Conservation (phyloP, 2,329 filamentous ascomycete genomes). For the Aureobasidium pullulans region DNA sequence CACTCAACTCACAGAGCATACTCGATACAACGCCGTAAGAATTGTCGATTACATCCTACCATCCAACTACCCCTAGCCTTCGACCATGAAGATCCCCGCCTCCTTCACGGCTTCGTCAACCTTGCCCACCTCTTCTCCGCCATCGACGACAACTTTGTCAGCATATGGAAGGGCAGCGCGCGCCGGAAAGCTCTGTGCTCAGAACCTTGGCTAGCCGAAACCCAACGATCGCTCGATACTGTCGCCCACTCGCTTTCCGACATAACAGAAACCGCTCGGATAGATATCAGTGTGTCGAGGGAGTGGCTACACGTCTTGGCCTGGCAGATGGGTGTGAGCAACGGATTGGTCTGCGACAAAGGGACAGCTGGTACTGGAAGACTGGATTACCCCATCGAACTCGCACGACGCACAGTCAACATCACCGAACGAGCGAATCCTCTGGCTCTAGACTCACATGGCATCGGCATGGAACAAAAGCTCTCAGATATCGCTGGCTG, state of each 20-base stretch:
- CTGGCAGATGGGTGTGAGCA: slow-evolving; percentile 32
- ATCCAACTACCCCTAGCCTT: slow-evolving; percentile 27
- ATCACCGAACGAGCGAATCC: slow-evolving; percentile 24
- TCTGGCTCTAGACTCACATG: slow-evolving; percentile 27
- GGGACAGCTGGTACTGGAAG: slow-evolving; percentile 26
- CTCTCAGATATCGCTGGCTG: slow-evolving; percentile 30
- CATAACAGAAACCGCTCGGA: slow-evolving; percentile 28
- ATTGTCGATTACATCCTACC: slow-evolving; percentile 25
- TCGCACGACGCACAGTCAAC: slow-evolving; percentile 27
- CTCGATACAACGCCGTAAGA: slow-evolving; percentile 28
- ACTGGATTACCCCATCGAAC: slow-evolving; percentile 30
- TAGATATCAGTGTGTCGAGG: slow-evolving; percentile 28
- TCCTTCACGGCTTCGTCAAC: slow-evolving; percentile 29
- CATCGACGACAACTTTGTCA: slow-evolving; percentile 29
- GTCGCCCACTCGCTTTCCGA: slow-evolving; percentile 23
- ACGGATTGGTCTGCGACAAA: slow-evolving; percentile 29
- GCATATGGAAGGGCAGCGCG: slow-evolving; percentile 26
- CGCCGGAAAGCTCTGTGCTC: slow-evolving; percentile 27
- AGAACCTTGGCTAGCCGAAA: slow-evolving; percentile 27
- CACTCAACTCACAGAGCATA: slow-evolving; percentile 22
- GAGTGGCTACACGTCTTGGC: slow-evolving; percentile 31
- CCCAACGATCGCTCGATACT: slow-evolving; percentile 27
- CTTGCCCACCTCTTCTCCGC: slow-evolving; percentile 29
- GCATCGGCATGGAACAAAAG: slow-evolving; percentile 33
- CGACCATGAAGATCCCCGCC: slow-evolving; percentile 27